A percentile compares a stretch with the other conserved stretches of the same genome.
These are phyloP conservation scores for Colletotrichum musicola DNA, from an alignment of 2,329 filamentous ascomycete species.

Conservation along the genomic window DNA sequence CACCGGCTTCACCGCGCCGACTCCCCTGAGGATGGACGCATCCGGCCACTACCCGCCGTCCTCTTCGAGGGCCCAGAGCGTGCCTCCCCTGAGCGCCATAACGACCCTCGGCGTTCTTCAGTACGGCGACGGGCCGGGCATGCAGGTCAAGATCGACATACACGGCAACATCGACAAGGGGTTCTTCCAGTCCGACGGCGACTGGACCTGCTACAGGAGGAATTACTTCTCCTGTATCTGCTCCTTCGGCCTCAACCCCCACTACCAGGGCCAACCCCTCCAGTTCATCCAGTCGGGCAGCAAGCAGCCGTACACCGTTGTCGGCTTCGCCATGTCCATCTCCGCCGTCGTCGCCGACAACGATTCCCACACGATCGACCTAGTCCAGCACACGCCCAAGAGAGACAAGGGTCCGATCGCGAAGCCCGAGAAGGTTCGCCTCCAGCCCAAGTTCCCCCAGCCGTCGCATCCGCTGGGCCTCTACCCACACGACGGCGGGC, in stretches of 20 bases:
- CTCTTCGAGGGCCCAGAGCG: slow-evolving; percentile 54
- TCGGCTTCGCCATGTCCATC: slow-evolving; percentile 85
- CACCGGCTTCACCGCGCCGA: slow-evolving; percentile 28
- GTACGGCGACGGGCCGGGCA: slow-evolving; percentile 63
- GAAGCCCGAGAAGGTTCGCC: slow-evolving; percentile 76
- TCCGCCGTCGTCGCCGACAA: slow-evolving; percentile 85
- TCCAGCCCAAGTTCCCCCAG: slow-evolving; percentile 75
- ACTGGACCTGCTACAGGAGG: slow-evolving; percentile 92
- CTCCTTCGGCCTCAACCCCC: slow-evolving; percentile 78
- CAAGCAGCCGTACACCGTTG: slow-evolving; percentile 72
- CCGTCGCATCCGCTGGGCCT: slow-evolving; percentile 59
- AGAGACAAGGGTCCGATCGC: slow-evolving; percentile 87
- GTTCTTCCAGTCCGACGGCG: slow-evolving; percentile 83
- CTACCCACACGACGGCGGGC: slow-evolving; percentile 55
- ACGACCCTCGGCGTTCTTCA: slow-evolving; percentile 71
- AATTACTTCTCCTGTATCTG: slow-evolving; percentile 93
- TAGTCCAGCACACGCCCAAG: slow-evolving; percentile 93
- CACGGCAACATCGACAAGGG: slow-evolving; percentile 88
- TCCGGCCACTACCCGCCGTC: slow-evolving; percentile 50
- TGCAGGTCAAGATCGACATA: slow-evolving; percentile 77
- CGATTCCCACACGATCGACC: slow-evolving; percentile 80
- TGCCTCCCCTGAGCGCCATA: slow-evolving; percentile 66
- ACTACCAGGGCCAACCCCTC: slow-evolving; percentile 59
- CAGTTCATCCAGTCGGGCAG: slow-evolving; percentile 65
- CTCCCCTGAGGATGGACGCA: slow-evolving; percentile 35